Percentiles rank a stretch among this genome's conserved stretches.
Evolutionary conservation across 139 green algal species (phyloP).

Genomic region (Chlamydomonas sp.): DNA sequence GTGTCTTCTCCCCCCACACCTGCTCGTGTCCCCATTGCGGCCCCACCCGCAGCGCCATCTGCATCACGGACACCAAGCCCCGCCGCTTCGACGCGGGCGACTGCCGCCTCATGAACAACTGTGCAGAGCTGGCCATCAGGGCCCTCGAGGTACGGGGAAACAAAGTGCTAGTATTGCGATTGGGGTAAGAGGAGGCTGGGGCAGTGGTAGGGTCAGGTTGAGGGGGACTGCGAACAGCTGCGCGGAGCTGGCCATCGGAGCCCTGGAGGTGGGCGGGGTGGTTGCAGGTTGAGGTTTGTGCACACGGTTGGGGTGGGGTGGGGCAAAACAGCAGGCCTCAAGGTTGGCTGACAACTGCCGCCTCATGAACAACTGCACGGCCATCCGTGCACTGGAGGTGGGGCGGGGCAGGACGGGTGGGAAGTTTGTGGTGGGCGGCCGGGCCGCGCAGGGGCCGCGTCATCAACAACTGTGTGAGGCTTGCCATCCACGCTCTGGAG

Average conservation of each 20-base stretch:
- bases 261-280: constrained; percentile 61
- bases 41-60: constrained; percentile 45
- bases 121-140: constrained; percentile 77
- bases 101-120: constrained; percentile 76
- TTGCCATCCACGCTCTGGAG: too few species aligned
- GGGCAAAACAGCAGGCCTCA: too few species aligned
- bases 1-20: too few species aligned
- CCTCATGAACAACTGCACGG: constrained; percentile 78
- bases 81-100: constrained; percentile 56
- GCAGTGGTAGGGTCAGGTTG: too few species aligned
- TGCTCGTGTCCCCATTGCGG: too few species aligned
- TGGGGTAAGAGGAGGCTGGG: too few species aligned
- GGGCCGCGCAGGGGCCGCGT: too few species aligned
- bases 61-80: constrained; percentile 70
- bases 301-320: too few species aligned
- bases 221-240: constrained; percentile 53
- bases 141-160: constrained; percentile 65
- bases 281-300: too few species aligned
- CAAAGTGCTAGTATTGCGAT: too few species aligned
- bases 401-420: background rate
- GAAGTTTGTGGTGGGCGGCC: background rate
- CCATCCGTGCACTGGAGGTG: constrained; percentile 37
- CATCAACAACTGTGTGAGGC: too few species aligned
- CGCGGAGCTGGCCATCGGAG: constrained; percentile 73
- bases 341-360: constrained; percentile 55